Evolutionary conservation across 306 rosid species (phyloP).

Genomic region (Vigna reflexopilosa): DNA sequence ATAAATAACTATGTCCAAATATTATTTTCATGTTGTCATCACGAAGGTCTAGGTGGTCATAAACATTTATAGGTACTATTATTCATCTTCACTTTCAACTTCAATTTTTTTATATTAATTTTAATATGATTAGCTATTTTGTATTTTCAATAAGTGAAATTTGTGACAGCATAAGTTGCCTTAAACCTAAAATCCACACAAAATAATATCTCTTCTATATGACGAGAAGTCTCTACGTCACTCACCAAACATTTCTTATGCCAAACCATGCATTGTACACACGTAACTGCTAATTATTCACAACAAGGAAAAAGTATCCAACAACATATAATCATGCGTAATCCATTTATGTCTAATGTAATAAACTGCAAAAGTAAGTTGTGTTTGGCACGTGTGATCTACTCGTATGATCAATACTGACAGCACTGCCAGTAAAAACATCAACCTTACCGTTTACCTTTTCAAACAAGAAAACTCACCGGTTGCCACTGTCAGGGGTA

Average conservation of each 20-base stretch:
- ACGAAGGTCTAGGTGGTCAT: too few relatives aligned
- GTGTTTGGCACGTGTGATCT: background rate
- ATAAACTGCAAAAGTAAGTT: background rate
- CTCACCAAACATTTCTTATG: background rate
- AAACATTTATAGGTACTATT: too few relatives aligned
- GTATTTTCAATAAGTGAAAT: too few relatives aligned
- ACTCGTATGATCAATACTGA: background rate
- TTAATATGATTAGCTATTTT: too few relatives aligned
- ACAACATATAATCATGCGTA: background rate
- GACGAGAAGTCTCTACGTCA: background rate
- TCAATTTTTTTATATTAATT: too few relatives aligned
- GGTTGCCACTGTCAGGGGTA: conserved; percentile 45
- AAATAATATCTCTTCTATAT: too few relatives aligned
- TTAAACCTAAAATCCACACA: too few relatives aligned
- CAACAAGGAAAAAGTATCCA: background rate
- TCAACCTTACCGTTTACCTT: background rate
- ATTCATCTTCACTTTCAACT: too few relatives aligned
- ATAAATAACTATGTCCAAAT: too few relatives aligned
- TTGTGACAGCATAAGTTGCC: too few relatives aligned
- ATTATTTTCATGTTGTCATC: too few relatives aligned
- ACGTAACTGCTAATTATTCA: background rate
- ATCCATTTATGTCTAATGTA: background rate
- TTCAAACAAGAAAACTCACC: background rate
- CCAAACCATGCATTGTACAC: background rate
- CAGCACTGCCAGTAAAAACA: background rate